Conservation (phyloP, 75 land plant genomes). For the Picea sitchensis region DNA sequence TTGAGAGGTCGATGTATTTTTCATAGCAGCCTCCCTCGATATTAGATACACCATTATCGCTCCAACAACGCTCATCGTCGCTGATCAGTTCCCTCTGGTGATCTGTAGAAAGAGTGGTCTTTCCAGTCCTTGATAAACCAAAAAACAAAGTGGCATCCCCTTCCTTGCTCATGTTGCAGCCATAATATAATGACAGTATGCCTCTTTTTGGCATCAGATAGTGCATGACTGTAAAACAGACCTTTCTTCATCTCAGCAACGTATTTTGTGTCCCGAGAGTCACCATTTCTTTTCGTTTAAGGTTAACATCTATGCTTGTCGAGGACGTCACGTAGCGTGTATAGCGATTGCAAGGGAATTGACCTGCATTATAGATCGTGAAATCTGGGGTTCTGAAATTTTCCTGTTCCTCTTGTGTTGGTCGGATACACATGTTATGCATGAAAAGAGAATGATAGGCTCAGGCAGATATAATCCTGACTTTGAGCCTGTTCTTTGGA, state of each 20-base stretch:
- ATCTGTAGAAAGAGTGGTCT: slow-evolving; percentile 32
- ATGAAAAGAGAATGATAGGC: slow-evolving; percentile 49
- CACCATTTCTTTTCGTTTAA: slow-evolving; percentile 48
- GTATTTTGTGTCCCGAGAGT: slow-evolving; percentile 29
- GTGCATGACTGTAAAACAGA: slow-evolving; percentile 30
- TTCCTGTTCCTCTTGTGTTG: slow-evolving; percentile 48
- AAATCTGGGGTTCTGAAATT: slow-evolving; percentile 44
- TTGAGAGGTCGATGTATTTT: slow-evolving; percentile 26
- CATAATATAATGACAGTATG: slow-evolving; percentile 27
- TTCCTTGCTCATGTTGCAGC: slow-evolving; percentile 29
- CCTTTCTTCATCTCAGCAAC: slow-evolving; percentile 36
- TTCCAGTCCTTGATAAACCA: slow-evolving; percentile 37
- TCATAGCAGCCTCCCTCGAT: slow-evolving; percentile 32
- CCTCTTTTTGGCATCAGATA: slow-evolving; percentile 34
- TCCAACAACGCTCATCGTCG: slow-evolving; percentile 33
- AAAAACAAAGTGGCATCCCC: slow-evolving; percentile 35
- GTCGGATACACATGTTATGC: slow-evolving; percentile 52
- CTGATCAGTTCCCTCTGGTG: slow-evolving; percentile 23
- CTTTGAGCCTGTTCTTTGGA: slow-evolving; percentile 38
- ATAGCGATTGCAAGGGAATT: slow-evolving; percentile 49
- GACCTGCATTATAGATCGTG: slow-evolving; percentile 49
- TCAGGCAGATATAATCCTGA: slow-evolving; percentile 43
- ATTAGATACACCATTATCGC: slow-evolving; percentile 28
- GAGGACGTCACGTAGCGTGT: slow-evolving; percentile 51
- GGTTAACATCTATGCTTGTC: slow-evolving; percentile 47